These are phyloP conservation scores for Exophiala lecanii-corni DNA, from an alignment of 2,329 filamentous ascomycete species.

Conservation along the genomic window DNA sequence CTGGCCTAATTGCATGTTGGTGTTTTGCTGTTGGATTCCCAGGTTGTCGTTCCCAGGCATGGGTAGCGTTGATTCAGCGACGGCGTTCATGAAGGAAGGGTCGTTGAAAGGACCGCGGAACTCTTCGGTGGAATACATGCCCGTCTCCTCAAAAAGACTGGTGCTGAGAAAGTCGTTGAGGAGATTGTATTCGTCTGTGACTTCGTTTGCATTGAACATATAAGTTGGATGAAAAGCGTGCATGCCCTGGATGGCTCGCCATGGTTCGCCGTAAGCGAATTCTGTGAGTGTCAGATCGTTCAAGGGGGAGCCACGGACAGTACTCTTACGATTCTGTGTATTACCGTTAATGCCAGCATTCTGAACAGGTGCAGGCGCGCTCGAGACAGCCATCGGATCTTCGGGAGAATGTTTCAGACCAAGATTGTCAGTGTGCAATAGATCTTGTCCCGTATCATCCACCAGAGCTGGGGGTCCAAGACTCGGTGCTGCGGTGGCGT, in stretches of 20 bases:
- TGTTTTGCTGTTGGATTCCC: conserved; percentile 35
- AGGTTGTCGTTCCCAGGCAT: conserved; percentile 30
- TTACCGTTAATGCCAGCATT: conserved; percentile 61
- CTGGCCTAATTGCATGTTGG: conserved; percentile 33
- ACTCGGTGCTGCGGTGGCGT: conserved; percentile 37
- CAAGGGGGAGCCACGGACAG: conserved; percentile 6
- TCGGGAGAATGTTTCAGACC: conserved; percentile 46
- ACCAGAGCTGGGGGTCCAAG: conserved; percentile 56
- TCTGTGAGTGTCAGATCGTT: conserved; percentile 49
- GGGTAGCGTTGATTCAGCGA: conserved; percentile 32
- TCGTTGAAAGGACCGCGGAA: conserved; percentile 58
- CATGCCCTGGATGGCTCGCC: conserved; percentile 71
- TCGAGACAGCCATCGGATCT: conserved; percentile 22
- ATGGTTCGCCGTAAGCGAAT: conserved; percentile 78
- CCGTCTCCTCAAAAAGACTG: conserved; percentile 75
- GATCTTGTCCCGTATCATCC: conserved; percentile 46
- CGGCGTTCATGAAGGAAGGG: conserved; percentile 47
- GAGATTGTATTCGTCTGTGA: conserved; percentile 93
- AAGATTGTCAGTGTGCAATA: conserved; percentile 39
- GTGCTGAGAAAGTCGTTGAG: conserved; percentile 95
- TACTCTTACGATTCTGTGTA: conserved; percentile 68
- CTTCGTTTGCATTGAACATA: conserved; percentile 90
- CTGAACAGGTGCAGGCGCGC: conserved; percentile 59
- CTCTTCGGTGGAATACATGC: conserved; percentile 63
- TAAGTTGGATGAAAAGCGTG: conserved; percentile 89